Base-by-base conservation (phyloP, 257 asterid genomes). In the Solanum chaucha region DNA sequence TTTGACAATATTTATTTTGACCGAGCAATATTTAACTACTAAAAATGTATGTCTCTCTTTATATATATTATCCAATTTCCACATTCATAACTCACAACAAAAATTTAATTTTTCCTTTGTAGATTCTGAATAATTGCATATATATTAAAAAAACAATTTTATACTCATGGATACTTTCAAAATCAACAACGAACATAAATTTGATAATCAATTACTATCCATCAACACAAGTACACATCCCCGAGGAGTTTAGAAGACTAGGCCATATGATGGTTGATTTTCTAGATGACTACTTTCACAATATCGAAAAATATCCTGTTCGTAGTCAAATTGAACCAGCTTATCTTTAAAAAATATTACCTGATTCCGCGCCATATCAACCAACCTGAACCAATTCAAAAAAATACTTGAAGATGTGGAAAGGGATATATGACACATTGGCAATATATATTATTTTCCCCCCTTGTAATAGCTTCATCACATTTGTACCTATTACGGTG, bases 201-300 rank as follows among this genome's bases (percentile, higher is more conserved):
- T 28, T n/a, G 64, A 24, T 41, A 10, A 19, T 26, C 35, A 78
- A 36, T 36, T 83, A 10, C 73, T 46, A 10, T 83, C 48, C 61
- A 30, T 40, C 46, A 38, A 82, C 72, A 93, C 93, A 2, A 94
- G 89, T 48, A 48, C 10, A 10, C 97, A 2, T 95, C 89, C 94
- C 96, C 6, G 93, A 94, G 40, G 96, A 92, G 83, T 95, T 94
- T 90, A 34, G 97, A 17, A 88, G 93, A 30, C 95, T 94, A 26
- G 97, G 95, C 10, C 95, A 93, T 36, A 59, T 94, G 65, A 92
- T 93, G 10, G 92, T 94, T 6, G 98, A 94, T 87, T 95, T 93
- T 35, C 92, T 95, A 0, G 98, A 94, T 0, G 96, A 93, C 26
- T 95, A 94, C 24, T 93, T 94, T 90, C 90, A 92, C 74, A 93